phyloP scores from a whole-genome alignment of 2,329 filamentous ascomycete genomes.

The Paracoccidioides brasiliensis region DNA sequence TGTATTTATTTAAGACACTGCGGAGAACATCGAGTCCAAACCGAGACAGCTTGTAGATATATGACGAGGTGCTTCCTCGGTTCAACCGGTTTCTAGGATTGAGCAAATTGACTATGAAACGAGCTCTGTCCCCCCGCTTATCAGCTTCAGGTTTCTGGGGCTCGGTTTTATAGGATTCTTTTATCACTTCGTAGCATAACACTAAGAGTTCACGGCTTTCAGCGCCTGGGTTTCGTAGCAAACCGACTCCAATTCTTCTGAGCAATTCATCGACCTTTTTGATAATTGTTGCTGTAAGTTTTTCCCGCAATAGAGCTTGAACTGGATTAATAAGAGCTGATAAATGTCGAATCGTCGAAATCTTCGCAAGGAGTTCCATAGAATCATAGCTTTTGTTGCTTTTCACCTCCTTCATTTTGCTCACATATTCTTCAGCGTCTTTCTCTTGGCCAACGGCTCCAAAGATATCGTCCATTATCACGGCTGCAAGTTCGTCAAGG shows the following conservation, averaged over 20 bases:
- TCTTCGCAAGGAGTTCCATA: conserved; percentile 82
- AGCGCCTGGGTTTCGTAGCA: conserved; percentile 68
- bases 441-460: conserved; percentile 88
- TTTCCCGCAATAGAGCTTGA: conserved; percentile 66
- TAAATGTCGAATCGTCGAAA: conserved; percentile 60
- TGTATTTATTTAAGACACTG: conserved; percentile 73
- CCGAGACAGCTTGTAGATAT: conserved; percentile 73
- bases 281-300: conserved; percentile 67
- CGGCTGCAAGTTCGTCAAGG: conserved; percentile 58
- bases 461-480: conserved; percentile 97
- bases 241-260: conserved; percentile 65
- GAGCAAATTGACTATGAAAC: conserved; percentile 66
- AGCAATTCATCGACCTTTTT: conserved; percentile 86
- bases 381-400: conserved; percentile 97
- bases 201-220: conserved; percentile 72
- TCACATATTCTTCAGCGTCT: conserved; percentile 89
- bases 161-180: conserved; percentile 57
- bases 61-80: conserved; percentile 59
- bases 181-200: conserved; percentile 90
- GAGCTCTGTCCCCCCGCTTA: conserved; percentile 27
- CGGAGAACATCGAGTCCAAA: conserved; percentile 83
- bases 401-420: conserved; percentile 94
- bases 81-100: conserved; percentile 62
- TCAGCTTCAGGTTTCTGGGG: conserved; percentile 38
- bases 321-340: conserved; percentile 66